Evolutionary conservation across 2,329 filamentous ascomycete species (phyloP), one percentile per base, ranked within the genome.

Genomic region (Hypocrella siamensis): DNA sequence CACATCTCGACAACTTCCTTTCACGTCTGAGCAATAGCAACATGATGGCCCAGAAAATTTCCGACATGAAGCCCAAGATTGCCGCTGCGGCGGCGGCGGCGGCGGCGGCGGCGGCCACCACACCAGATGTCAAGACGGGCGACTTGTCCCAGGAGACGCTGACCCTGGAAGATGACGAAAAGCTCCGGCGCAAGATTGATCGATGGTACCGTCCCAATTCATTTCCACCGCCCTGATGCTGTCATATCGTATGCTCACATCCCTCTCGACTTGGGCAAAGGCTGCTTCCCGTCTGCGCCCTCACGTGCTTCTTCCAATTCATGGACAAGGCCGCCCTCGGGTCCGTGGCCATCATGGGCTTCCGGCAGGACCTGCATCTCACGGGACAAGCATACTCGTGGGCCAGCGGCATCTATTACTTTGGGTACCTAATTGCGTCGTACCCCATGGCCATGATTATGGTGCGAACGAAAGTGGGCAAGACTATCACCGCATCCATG

Each of bases 261-360:
- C n/a, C n/a, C n/a, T n/a, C n/a, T n/a, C n/a, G n/a, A n/a, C n/a
- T n/a, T n/a, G 15, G 25, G 25, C 25, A 12, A 3, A 62, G 61
- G 49, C 40, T 71, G 19, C 60, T 75, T 48, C 72, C 61, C 4
- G 36, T 61, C 35, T 59, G 65, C 56, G 67, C 51, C 34, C 57
- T 40, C 42, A 67, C 58, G 1, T 75, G 75, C 42, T 61, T 67
- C n/a, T 51, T 75, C 5, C 70, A 75, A 37, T 75, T 66, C 39
- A 54, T 71, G 2, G 72, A 77, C 50, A 75, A 77, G 46, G 66
- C 65, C 0, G 63, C 61, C 0, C 49, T 73, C 2, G 58, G 53
- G n/a, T 66, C 65, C 43, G 60, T 63, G 0, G 60, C 60, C 24
- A 53, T 68, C 38, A 58, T 68, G 57, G 61, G 63, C 1, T 45